phyloP scores from a whole-genome alignment of 805 yeast genomes.

The Wickerhamomyces sydowiorum region DNA sequence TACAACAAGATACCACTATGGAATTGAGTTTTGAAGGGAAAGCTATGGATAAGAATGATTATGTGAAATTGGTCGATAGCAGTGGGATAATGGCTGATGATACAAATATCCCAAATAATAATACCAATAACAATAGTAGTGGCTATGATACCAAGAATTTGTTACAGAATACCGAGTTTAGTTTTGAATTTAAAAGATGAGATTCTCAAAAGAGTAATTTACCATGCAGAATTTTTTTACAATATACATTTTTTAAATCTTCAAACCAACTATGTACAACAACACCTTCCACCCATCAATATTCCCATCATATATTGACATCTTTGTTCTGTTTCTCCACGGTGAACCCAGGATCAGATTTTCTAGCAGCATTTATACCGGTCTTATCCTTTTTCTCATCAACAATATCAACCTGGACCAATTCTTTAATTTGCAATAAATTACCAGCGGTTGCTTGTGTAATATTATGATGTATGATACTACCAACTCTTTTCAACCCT shows the following conservation, averaged over 20 bases:
- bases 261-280: not conserved
- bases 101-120: slow-evolving; percentile 5
- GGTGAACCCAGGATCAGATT: slow-evolving; percentile 54
- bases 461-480: slow-evolving; percentile 65
- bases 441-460: slow-evolving; percentile 82
- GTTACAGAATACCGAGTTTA: slow-evolving; percentile 19
- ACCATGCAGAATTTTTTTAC: not conserved
- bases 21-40: slow-evolving; percentile 41
- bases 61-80: slow-evolving; percentile 34
- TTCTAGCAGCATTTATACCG: slow-evolving; percentile 51
- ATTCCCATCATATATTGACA: not conserved
- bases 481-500: slow-evolving; percentile 73
- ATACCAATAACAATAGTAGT: slow-evolving; percentile 8
- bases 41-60: slow-evolving; percentile 37
- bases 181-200: slow-evolving; percentile 13
- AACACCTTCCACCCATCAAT: not conserved
- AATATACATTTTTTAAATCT: not conserved
- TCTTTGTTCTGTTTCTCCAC: slow-evolving; percentile 29
- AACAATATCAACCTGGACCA: slow-evolving; percentile 75
- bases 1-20: slow-evolving; percentile 17
- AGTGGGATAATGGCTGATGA: slow-evolving; percentile 30
- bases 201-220: slow-evolving; percentile 5
- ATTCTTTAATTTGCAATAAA: slow-evolving; percentile 76
- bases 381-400: slow-evolving; percentile 43
- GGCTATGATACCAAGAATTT: slow-evolving; percentile 19